Conservation (phyloP, 176 grass and related monocot species). For the Pontederia paniculata region DNA sequence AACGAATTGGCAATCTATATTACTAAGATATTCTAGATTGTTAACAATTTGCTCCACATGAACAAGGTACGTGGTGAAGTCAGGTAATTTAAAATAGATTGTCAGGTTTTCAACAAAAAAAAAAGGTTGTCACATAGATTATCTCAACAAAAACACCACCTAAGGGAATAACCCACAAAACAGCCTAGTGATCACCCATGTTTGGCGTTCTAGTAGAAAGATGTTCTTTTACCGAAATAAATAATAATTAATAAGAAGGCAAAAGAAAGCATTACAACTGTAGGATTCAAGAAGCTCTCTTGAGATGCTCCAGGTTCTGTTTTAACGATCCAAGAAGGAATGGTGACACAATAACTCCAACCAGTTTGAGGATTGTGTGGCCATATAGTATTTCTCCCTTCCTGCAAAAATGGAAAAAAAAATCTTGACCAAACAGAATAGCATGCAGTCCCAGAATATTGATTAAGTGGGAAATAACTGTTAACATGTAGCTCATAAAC, state of each 20-base stretch:
- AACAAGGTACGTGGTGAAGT: no score
- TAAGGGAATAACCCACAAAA: background rate
- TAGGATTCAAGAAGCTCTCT: slow-evolving; percentile 83
- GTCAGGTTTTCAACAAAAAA: no score
- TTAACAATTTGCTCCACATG: no score
- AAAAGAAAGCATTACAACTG: slow-evolving; percentile 61
- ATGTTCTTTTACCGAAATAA: background rate
- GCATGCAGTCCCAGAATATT: slow-evolving; percentile 3
- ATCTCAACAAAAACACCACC: no score
- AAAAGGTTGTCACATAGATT: no score
- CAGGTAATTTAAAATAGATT: no score
- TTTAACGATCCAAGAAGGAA: slow-evolving; percentile 88
- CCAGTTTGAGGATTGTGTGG: slow-evolving; percentile 94
- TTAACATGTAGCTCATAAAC: background rate
- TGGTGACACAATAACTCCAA: slow-evolving; percentile 92
- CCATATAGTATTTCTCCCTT: slow-evolving; percentile 86
- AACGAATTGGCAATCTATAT: no score
- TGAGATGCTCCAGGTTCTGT: slow-evolving; percentile 55
- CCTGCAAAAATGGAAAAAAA: slow-evolving; percentile 30
- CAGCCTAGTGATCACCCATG: slow-evolving; percentile 3
- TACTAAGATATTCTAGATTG: no score
- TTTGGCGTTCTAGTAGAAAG: background rate
- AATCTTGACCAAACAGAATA: background rate
- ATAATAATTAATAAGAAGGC: slow-evolving; percentile 13
- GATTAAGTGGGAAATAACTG: background rate